Conservation (phyloP, 192 early-diverging fungal species). For the Rhizophagus prolifer region DNA sequence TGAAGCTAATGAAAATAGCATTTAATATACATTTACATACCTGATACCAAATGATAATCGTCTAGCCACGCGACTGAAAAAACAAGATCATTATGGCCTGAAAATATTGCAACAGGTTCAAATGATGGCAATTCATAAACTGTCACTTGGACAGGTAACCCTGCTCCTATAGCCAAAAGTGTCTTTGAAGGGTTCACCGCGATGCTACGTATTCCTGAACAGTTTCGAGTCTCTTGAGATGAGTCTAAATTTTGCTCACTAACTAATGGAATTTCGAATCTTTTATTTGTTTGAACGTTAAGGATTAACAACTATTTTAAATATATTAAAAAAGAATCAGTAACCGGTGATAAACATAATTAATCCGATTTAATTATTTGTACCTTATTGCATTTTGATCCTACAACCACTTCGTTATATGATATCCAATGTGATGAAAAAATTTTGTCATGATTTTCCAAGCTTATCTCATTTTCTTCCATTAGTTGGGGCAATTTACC, state of each 20-base stretch:
- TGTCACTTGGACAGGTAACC: slow-evolving; percentile 57
- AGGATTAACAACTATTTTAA: slow-evolving; percentile 35
- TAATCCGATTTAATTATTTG: neutral
- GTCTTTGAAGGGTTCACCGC: slow-evolving; percentile 64
- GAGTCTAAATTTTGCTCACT: slow-evolving; percentile 4
- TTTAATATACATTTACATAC: neutral
- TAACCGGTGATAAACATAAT: neutral
- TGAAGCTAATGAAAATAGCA: too few species aligned
- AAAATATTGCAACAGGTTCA: slow-evolving; percentile 52
- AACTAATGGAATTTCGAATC: slow-evolving; percentile 40
- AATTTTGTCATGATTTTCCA: slow-evolving; percentile 52
- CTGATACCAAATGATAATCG: slow-evolving; percentile 56
- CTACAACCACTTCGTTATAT: slow-evolving; percentile 50
- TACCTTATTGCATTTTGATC: slow-evolving; percentile 64
- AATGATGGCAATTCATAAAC: slow-evolving; percentile 63
- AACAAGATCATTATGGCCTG: slow-evolving; percentile 64
- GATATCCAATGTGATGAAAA: slow-evolving; percentile 58
- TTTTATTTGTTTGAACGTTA: slow-evolving; percentile 37
- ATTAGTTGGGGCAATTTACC: slow-evolving; percentile 32
- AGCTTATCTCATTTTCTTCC: slow-evolving; percentile 28
- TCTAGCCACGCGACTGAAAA: slow-evolving; percentile 62
- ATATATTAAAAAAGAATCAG: slow-evolving; percentile 8
- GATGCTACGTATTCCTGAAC: slow-evolving; percentile 58
- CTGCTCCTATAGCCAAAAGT: slow-evolving; percentile 62
- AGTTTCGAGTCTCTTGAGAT: slow-evolving; percentile 26